Evolutionary conservation across 176 grass and related monocot genomes (phyloP).

Genomic region (Zoysia japonica): DNA sequence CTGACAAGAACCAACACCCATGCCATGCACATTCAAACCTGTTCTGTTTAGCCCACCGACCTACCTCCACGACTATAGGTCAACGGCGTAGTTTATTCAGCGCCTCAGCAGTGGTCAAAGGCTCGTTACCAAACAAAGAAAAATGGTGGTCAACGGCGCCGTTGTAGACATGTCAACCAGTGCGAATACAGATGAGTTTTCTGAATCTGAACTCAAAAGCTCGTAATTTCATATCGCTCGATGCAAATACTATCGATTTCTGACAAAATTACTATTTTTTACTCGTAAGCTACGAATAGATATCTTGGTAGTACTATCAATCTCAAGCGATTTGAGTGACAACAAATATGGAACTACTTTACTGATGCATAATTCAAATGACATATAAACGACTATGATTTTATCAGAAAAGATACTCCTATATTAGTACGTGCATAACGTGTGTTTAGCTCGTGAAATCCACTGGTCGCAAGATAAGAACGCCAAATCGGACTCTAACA

Average conservation of each 20-base stretch:
- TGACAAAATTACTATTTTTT: no score
- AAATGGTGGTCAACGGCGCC: neutral
- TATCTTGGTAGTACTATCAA: no score
- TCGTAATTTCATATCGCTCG: no score
- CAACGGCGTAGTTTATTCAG: neutral
- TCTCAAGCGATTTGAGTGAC: no score
- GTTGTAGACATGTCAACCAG: neutral
- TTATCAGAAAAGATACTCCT: no score
- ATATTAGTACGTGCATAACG: neutral
- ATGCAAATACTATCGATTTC: no score
- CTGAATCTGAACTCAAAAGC: no score
- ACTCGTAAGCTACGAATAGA: no score
- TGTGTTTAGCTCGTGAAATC: neutral
- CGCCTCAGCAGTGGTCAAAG: neutral
- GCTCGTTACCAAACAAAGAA: neutral
- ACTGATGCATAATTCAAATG: neutral
- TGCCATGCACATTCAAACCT: neutral
- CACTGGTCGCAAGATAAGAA: constrained; percentile 16
- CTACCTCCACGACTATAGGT: neutral
- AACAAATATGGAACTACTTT: no score
- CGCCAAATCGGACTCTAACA: neutral
- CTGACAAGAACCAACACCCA: neutral
- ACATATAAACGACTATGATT: no score
- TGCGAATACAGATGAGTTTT: no score
- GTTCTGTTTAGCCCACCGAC: neutral